Percentiles rank a stretch among this genome's conserved stretches.
phyloP scores from a whole-genome alignment of 176 grass and related monocot species.

The Neostapfia colusana region DNA sequence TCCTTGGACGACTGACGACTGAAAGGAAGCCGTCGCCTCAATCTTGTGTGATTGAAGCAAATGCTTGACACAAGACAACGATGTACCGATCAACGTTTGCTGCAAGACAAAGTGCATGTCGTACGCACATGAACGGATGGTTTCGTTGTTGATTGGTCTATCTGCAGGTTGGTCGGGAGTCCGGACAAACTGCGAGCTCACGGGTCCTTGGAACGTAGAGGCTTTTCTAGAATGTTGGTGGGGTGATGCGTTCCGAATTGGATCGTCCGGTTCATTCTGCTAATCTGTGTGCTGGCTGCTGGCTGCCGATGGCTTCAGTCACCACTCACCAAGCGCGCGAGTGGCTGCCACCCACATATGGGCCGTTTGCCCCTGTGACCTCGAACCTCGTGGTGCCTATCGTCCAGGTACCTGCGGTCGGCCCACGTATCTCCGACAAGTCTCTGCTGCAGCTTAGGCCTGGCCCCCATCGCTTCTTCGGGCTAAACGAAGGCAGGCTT shows the following conservation, averaged over 20 bases:
- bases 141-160: conserved; percentile 1
- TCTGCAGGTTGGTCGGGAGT: conserved; percentile 17
- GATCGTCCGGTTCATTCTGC: neutral
- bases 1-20: neutral
- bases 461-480: neutral
- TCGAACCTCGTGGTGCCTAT: too few species aligned
- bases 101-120: neutral
- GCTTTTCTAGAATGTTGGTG: conserved; percentile 7
- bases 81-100: conserved; percentile 14
- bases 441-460: too few species aligned
- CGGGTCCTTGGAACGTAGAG: conserved; percentile 26
- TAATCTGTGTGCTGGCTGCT: neutral
- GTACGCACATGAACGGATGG: neutral
- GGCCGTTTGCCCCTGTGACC: too few species aligned
- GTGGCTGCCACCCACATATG: too few species aligned
- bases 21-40: too few species aligned
- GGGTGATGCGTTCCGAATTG: neutral
- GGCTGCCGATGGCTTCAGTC: too few species aligned
- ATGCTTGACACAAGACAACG: neutral
- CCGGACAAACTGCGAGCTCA: conserved; percentile 40
- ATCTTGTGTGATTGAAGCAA: neutral
- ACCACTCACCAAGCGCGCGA: too few species aligned
- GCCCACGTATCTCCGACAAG: neutral
- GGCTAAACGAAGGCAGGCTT: neutral
- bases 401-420: neutral